These are phyloP conservation scores for Leucosporidium creatinivorum DNA, from an alignment of 768 basidiomycete genomes.

Conservation along the genomic window DNA sequence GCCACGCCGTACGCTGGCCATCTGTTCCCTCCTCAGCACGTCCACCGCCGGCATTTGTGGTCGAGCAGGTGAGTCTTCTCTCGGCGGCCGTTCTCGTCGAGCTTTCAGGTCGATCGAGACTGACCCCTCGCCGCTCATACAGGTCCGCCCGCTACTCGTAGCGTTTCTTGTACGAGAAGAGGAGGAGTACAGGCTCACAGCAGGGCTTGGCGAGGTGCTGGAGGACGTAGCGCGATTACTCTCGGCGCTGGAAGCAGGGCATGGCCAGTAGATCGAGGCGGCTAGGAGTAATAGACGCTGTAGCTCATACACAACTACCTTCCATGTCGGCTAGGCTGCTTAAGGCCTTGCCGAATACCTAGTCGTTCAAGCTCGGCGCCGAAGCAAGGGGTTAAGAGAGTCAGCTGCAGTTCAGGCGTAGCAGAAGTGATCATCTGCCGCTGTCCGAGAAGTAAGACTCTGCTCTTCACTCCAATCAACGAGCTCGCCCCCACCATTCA, in stretches of 20 bases:
- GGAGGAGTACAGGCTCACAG: not conserved
- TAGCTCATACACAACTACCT: too few species aligned
- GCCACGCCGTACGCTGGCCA: constrained; percentile 2
- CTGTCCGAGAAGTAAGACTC: too few species aligned
- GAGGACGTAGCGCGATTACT: not conserved
- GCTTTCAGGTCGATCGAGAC: too few species aligned
- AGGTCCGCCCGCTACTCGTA: constrained; percentile 6
- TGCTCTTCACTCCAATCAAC: too few species aligned
- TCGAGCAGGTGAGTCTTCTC: constrained; percentile 3
- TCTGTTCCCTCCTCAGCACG: not conserved
- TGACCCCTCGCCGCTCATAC: not conserved
- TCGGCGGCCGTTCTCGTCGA: not conserved
- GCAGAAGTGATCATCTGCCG: too few species aligned
- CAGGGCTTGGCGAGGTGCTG: not conserved
- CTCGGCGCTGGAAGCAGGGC: not conserved
- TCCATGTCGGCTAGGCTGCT: too few species aligned
- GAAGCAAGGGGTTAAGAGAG: too few species aligned
- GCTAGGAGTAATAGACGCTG: too few species aligned
- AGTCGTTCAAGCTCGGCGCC: too few species aligned
- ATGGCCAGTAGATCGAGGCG: not conserved
- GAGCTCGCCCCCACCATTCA: too few species aligned
- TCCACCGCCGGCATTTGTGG: not conserved
- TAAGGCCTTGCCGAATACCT: too few species aligned
- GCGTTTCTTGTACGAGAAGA: constrained; percentile 1
- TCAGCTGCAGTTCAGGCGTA: too few species aligned